phyloP scores from a whole-genome alignment of 2,329 filamentous ascomycete genomes.

The Parastagonospora avenae region DNA sequence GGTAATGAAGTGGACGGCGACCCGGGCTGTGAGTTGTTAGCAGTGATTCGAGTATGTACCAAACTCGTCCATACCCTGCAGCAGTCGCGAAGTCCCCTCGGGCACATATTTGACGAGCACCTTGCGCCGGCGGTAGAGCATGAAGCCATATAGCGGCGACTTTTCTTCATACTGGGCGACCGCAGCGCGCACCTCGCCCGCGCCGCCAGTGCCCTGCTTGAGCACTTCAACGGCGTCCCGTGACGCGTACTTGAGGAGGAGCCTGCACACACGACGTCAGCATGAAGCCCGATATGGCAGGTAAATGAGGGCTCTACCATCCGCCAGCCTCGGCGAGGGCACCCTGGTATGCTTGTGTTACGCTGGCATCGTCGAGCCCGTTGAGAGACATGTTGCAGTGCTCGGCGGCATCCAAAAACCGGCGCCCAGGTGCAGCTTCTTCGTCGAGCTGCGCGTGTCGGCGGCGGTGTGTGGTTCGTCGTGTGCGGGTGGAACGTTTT shows the following conservation, averaged over 20 bases:
- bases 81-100: conserved; percentile 83
- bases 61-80: conserved; percentile 74
- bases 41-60: not conserved
- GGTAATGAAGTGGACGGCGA: conserved; percentile 71
- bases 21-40: conserved; percentile 68
- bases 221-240: conserved; percentile 87
- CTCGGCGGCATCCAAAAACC: conserved; percentile 10
- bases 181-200: conserved; percentile 79
- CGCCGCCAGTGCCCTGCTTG: conserved; percentile 76
- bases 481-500: conserved; percentile 3
- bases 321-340: conserved; percentile 83
- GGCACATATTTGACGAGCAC: conserved; percentile 92
- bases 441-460: conserved; percentile 5
- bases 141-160: conserved; percentile 88
- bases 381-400: conserved; percentile 80
- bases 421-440: conserved; percentile 12
- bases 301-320: conserved; percentile 70
- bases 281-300: conserved; percentile 6
- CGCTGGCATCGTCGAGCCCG: conserved; percentile 80
- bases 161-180: conserved; percentile 80
- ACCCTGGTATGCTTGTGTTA: conserved; percentile 84
- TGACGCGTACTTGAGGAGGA: conserved; percentile 87
- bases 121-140: conserved; percentile 87
- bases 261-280: conserved; percentile 64
- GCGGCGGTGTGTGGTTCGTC: conserved; percentile 6